Evolutionary conservation across 768 basidiomycete genomes (phyloP).

Genomic region (Boletus reticuloceps): DNA sequence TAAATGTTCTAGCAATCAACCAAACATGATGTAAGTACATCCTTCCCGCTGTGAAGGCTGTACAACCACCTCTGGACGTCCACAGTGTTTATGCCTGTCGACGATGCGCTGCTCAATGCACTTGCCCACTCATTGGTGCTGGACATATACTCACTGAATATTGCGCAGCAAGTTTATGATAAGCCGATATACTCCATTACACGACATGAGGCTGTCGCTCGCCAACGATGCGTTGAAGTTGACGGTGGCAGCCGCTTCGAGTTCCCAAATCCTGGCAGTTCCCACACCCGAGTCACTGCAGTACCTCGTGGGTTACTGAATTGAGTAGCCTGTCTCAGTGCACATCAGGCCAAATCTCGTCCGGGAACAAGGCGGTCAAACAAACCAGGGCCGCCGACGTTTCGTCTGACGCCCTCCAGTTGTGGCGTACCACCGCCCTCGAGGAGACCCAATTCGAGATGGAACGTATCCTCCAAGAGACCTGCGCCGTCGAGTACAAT

Average conservation of each 20-base stretch:
- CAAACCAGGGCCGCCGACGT: slow-evolving; percentile 64
- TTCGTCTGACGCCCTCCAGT: slow-evolving; percentile 50
- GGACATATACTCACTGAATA: slow-evolving; percentile 24
- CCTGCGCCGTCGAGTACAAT: too few species aligned
- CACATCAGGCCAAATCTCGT: slow-evolving; percentile 39
- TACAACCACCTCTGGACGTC: slow-evolving; percentile 2
- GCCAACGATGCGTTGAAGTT: too few species aligned
- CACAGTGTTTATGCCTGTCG: slow-evolving; percentile 73
- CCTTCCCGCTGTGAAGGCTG: neutral
- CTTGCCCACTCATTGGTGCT: slow-evolving; percentile 86
- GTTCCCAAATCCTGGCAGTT: too few species aligned
- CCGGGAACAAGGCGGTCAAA: slow-evolving; percentile 44
- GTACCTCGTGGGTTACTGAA: too few species aligned
- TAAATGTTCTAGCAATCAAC: slow-evolving; percentile 54
- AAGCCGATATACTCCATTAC: too few species aligned
- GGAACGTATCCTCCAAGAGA: too few species aligned
- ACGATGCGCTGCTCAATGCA: slow-evolving; percentile 68
- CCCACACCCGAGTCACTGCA: too few species aligned
- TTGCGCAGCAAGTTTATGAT: too few species aligned
- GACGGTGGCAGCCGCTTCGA: too few species aligned
- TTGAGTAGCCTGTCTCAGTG: too few species aligned
- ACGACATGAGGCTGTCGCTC: too few species aligned
- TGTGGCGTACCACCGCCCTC: slow-evolving; percentile 60
- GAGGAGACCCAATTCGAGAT: too few species aligned
- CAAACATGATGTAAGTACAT: slow-evolving; percentile 67